phyloP scores from a whole-genome alignment of 2,329 filamentous ascomycete species.

The Colletotrichum cordylinicola region DNA sequence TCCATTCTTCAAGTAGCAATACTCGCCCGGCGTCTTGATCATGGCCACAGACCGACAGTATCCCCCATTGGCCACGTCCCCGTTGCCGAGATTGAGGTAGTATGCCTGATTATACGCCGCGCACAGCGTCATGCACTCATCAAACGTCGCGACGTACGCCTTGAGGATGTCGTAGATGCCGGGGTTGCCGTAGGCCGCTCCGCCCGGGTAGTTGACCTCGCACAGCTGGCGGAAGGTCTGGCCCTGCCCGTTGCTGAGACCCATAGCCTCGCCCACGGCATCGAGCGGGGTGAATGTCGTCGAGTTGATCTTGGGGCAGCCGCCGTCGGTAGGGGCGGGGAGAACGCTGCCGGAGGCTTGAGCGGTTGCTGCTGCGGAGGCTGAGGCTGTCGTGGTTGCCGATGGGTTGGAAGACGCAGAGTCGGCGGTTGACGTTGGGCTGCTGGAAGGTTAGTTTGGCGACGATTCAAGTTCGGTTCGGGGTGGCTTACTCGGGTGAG shows the following conservation, averaged over 20 bases:
- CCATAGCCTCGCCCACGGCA: neutral
- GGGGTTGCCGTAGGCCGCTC: conserved; percentile 20
- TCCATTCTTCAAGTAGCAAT: conserved; percentile 27
- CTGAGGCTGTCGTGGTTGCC: neutral
- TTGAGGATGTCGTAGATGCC: conserved; percentile 23
- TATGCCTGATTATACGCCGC: conserved; percentile 19
- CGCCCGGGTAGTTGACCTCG: conserved; percentile 22
- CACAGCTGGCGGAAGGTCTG: conserved; percentile 23
- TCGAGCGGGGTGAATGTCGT: conserved; percentile 21
- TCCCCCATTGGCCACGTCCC: neutral
- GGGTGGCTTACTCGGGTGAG: neutral
- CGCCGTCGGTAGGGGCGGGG: conserved; percentile 22
- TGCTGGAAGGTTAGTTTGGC: neutral
- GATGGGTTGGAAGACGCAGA: neutral
- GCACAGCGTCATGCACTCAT: conserved; percentile 25
- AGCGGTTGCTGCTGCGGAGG: neutral
- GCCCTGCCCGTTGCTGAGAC: neutral
- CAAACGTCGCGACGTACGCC: conserved; percentile 23
- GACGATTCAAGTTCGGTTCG: neutral
- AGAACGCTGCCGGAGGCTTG: neutral
- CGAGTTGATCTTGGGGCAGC: conserved; percentile 23
- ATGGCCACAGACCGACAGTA: conserved; percentile 23
- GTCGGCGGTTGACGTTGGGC: neutral
- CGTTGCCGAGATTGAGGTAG: neutral
- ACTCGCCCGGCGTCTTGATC: conserved; percentile 23